phyloP scores from a whole-genome alignment of 1,284 basidiomycete species.

The Ganoderma lingzhi region DNA sequence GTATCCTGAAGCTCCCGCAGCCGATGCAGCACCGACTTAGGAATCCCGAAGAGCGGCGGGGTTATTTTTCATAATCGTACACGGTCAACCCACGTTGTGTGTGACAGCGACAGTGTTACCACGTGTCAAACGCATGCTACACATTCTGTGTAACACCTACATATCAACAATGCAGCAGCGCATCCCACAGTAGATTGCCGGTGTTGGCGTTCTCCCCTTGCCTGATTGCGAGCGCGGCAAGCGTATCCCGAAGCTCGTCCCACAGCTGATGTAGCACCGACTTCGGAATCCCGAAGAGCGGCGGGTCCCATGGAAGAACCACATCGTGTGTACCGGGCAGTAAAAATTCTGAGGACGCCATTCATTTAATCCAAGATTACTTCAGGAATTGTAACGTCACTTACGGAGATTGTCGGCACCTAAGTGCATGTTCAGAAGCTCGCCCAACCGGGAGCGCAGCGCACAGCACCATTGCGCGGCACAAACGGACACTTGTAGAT shows the following conservation, averaged over 20 bases:
- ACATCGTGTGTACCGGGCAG: not conserved
- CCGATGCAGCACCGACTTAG: too few species aligned
- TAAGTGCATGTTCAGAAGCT: not conserved
- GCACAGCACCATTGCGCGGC: not conserved
- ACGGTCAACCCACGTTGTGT: too few species aligned
- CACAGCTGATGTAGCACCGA: not conserved
- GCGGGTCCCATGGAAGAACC: constrained; percentile 1
- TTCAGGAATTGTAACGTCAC: not conserved
- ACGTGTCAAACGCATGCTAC: too few species aligned
- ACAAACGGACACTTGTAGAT: not conserved
- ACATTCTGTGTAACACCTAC: too few species aligned
- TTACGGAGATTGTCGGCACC: not conserved
- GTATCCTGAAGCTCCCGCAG: too few species aligned
- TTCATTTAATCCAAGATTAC: too few species aligned
- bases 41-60: too few species aligned
- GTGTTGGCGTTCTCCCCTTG: not conserved
- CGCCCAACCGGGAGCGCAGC: not conserved
- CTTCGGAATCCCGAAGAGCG: not conserved
- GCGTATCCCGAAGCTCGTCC: not conserved
- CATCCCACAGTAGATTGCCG: too few species aligned
- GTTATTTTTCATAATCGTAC: too few species aligned
- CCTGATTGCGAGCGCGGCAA: not conserved
- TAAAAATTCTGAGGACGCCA: too few species aligned
- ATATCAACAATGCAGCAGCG: too few species aligned
- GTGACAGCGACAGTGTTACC: too few species aligned